Conservation (phyloP, 2,329 filamentous ascomycete species). For the Polytolypa hystricis region DNA sequence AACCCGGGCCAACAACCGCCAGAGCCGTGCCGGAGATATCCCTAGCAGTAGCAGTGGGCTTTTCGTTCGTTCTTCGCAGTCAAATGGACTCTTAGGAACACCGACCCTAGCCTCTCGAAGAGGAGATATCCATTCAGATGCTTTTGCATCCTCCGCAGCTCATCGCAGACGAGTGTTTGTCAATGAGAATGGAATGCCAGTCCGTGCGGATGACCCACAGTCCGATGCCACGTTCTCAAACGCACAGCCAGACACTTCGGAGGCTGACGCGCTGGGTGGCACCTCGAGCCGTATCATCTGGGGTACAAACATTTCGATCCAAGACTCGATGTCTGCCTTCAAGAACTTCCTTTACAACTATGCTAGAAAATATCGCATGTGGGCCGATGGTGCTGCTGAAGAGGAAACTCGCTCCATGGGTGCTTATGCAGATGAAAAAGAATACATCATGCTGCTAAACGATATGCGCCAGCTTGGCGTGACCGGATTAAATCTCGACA, state of each 20-base stretch:
- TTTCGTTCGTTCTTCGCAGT: conserved; percentile 59
- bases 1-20: conserved; percentile 44
- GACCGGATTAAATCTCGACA: conserved; percentile 75
- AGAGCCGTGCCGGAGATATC: conserved; percentile 56
- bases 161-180: conserved; percentile 51
- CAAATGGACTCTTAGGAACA: conserved; percentile 41
- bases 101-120: conserved; percentile 52
- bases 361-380: conserved; percentile 86
- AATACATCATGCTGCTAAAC: conserved; percentile 75
- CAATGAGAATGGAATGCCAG: conserved; percentile 52
- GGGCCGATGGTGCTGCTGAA: conserved; percentile 71
- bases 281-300: conserved; percentile 76
- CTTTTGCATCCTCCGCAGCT: conserved; percentile 43
- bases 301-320: conserved; percentile 93
- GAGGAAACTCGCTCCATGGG: conserved; percentile 58
- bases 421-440: conserved; percentile 62
- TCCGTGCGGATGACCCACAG: conserved; percentile 35
- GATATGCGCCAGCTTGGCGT: conserved; percentile 84
- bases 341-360: conserved; percentile 91
- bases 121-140: conserved; percentile 79
- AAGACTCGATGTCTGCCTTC: conserved; percentile 76
- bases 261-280: conserved; percentile 78
- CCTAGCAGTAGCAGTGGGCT: conserved; percentile 76
- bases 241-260: conserved; percentile 72
- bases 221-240: conserved; percentile 58